Conservation (phyloP, 2,329 filamentous ascomycete genomes). For the Colletotrichum lindemuthianum region DNA sequence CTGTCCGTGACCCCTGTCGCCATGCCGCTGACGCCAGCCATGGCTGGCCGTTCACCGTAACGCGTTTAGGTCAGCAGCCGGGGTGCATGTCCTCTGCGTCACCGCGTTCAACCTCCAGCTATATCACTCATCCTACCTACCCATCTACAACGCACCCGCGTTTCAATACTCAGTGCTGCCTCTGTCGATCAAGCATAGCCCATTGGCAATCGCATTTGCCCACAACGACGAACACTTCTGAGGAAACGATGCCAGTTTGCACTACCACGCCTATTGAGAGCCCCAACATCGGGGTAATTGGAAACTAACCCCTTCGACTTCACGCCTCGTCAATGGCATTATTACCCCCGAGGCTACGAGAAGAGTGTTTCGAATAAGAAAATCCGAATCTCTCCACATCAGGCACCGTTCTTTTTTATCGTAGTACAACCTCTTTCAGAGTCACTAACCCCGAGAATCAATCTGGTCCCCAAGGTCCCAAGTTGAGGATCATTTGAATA, state of each 20-base stretch:
- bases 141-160: too few species aligned
- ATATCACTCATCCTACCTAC: neutral
- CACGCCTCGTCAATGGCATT: constrained; percentile 41
- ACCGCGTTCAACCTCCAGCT: constrained; percentile 11
- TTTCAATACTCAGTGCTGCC: neutral
- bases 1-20: constrained; percentile 12
- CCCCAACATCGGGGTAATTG: constrained; percentile 63
- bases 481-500: neutral
- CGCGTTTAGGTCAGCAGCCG: constrained; percentile 28
- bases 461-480: neutral
- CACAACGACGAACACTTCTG: constrained; percentile 9
- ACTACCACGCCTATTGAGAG: constrained; percentile 47
- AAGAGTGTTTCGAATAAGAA: neutral
- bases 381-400: neutral
- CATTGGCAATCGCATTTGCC: constrained; percentile 1
- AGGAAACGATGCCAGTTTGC: constrained; percentile 38
- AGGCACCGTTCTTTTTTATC: neutral
- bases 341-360: constrained; percentile 19
- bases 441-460: too few species aligned
- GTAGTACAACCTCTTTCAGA: too few species aligned
- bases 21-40: constrained; percentile 11
- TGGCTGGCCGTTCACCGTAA: constrained; percentile 6
- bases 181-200: constrained; percentile 8
- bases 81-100: constrained; percentile 26
- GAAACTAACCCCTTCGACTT: constrained; percentile 48